Percentiles rank a stretch among this genome's conserved stretches.
Evolutionary conservation across 2,329 filamentous ascomycete species (phyloP).

Genomic region (Geosmithia putterillii): DNA sequence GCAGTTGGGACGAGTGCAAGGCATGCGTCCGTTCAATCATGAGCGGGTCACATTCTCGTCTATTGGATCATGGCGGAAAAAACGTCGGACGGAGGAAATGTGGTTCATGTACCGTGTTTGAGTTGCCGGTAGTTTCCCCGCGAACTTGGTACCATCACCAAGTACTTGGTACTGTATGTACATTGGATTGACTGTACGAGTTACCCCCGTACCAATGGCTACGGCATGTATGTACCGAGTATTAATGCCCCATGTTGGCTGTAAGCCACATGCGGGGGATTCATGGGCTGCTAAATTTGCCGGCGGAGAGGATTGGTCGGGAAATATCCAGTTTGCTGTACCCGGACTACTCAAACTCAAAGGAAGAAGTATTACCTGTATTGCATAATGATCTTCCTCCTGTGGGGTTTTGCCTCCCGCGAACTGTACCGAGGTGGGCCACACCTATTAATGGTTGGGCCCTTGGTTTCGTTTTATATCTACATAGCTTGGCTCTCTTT

Average conservation of each 20-base stretch:
- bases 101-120: neutral
- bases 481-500: neutral
- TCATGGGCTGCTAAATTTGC: too few species aligned
- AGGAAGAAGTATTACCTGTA: too few species aligned
- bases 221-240: too few species aligned
- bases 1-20: too few species aligned
- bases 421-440: neutral
- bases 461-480: neutral
- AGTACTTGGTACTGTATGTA: too few species aligned
- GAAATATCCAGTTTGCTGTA: too few species aligned
- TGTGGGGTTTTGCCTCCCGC: neutral
- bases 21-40: too few species aligned
- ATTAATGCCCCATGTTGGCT: neutral
- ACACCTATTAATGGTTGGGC: neutral
- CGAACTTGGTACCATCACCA: neutral
- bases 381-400: neutral
- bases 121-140: neutral
- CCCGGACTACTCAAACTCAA: too few species aligned
- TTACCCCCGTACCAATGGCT: too few species aligned
- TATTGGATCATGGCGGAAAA: neutral
- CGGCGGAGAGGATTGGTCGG: too few species aligned
- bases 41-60: neutral
- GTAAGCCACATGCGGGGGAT: neutral
- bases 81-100: neutral
- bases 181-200: too few species aligned